Evolutionary conservation across 2,329 filamentous ascomycete species (phyloP).

Genomic region (Cryphonectria naterciae): DNA sequence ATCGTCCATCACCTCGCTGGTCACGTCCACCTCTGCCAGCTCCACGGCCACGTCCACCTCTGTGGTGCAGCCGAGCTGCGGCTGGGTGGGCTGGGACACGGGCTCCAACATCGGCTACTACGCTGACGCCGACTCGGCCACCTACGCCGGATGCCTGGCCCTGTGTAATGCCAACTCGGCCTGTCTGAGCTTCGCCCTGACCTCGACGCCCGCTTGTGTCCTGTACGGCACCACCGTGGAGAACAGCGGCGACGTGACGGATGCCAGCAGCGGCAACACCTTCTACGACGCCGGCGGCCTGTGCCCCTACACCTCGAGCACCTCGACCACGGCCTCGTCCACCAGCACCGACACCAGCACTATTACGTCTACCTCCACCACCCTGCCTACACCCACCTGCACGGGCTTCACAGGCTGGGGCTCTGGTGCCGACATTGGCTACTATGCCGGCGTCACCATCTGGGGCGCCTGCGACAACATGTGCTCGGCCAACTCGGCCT

Average conservation of each 20-base stretch:
- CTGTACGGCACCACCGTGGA: slow-evolving; percentile 24
- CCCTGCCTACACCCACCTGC: slow-evolving; percentile 13
- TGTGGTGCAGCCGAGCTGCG: slow-evolving; percentile 10
- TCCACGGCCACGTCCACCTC: slow-evolving; percentile 20
- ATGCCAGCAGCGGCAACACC: slow-evolving; percentile 35
- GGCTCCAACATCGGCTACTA: slow-evolving; percentile 25
- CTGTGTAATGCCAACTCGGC: slow-evolving; percentile 26
- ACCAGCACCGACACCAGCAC: background rate
- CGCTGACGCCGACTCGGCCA: slow-evolving; percentile 13
- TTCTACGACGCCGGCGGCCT: slow-evolving; percentile 28
- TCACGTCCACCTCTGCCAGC: slow-evolving; percentile 3
- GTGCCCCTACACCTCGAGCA: slow-evolving; percentile 16
- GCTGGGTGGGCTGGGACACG: slow-evolving; percentile 24
- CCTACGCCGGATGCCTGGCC: slow-evolving; percentile 18
- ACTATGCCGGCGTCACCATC: slow-evolving; percentile 12
- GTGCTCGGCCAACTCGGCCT: slow-evolving; percentile 20
- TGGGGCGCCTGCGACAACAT: slow-evolving; percentile 19
- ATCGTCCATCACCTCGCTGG: background rate
- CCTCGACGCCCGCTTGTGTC: slow-evolving; percentile 20
- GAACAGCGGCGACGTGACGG: slow-evolving; percentile 34
- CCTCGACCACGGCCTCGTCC: slow-evolving; percentile 3
- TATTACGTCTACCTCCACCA: slow-evolving; percentile 3
- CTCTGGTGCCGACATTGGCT: slow-evolving; percentile 18
- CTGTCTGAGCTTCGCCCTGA: slow-evolving; percentile 24
- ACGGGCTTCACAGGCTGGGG: slow-evolving; percentile 17